Conservation (phyloP, 2,329 filamentous ascomycete species). For the Stachybotrys chartarum region DNA sequence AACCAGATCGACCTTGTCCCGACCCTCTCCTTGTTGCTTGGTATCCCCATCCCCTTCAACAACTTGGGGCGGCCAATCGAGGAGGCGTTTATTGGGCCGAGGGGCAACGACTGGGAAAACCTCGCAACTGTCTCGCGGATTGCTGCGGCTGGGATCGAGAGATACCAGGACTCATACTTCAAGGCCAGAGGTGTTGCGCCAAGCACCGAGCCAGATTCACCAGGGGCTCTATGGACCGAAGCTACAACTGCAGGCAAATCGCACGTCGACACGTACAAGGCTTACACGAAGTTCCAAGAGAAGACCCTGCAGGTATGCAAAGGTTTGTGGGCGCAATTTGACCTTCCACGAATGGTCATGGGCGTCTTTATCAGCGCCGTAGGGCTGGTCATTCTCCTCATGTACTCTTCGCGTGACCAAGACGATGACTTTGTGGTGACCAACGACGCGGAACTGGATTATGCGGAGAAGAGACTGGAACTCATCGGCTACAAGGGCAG, state of each 20-base stretch:
- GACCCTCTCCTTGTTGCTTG: constrained; percentile 79
- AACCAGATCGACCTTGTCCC: constrained; percentile 94
- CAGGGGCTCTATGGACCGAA: constrained; percentile 39
- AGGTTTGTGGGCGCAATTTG: constrained; percentile 84
- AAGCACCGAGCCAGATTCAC: constrained; percentile 35
- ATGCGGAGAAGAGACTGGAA: constrained; percentile 51
- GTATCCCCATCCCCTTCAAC: constrained; percentile 91
- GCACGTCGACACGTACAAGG: constrained; percentile 37
- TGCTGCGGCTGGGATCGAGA: constrained; percentile 76
- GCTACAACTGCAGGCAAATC: constrained; percentile 32
- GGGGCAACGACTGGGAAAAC: constrained; percentile 66
- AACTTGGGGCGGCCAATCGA: constrained; percentile 90
- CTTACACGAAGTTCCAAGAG: constrained; percentile 67
- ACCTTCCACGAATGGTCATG: constrained; percentile 75
- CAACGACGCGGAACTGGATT: constrained; percentile 51
- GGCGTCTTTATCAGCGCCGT: constrained; percentile 66
- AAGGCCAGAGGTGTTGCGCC: constrained; percentile 62
- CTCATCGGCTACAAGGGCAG: constrained; percentile 30
- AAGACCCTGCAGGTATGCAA: constrained; percentile 76
- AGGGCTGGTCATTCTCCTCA: constrained; percentile 60
- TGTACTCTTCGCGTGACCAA: constrained; percentile 60
- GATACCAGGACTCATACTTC: constrained; percentile 82
- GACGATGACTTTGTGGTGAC: constrained; percentile 47
- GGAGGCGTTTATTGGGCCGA: constrained; percentile 74
- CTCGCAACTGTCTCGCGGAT: constrained; percentile 71